Base-by-base conservation (phyloP, 257 asterid species). In the Mentha longifolia region DNA sequence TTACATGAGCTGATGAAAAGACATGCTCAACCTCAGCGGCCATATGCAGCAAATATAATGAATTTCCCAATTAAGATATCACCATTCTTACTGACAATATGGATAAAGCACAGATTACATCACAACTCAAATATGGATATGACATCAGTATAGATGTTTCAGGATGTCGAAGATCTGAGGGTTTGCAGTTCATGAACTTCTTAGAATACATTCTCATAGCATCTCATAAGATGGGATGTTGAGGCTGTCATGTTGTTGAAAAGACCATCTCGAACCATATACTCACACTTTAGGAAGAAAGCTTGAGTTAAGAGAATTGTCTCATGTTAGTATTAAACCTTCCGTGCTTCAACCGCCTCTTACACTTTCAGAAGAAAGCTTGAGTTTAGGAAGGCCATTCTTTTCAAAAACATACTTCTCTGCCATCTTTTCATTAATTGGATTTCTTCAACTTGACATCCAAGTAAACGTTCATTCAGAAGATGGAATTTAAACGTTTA, bases 391-490 rank as follows among this genome's bases (percentile, higher is more conserved):
- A 52, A 39, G 61, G 55, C 45, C 46, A 67, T 30, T 41, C 35
- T 52, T 41, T 28, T 54, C 20, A 5, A 58, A 31, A 58, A 58
- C 67, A 56, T 66, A 46, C n/a, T 67, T 67, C 61, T 20, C 11
- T 20, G 7, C 62, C 62, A 43, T 74, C 62, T 46, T 54, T 35
- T 72, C 33, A 19, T 35, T 43, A 59, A 31, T 45, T 15, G 37
- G 47, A n/a, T 61, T 49, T 33, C 33, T 58, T 42, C 14, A 39
- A 71, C 42, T 66, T 65, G 65, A 50, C 72, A 59, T 45, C 66
- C 11, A 50, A 31, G 13, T 10, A 33, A 22, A 68, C 33, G 11
- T 57, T 64, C 65, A 60, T 74, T 59, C 61, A 69, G 59, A 65
- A 45, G 30, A 20, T 43, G 42, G 61, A 16, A 57, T 42, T 35